Evolutionary conservation across 1,139 yeast species (phyloP), one percentile per base, ranked within the genome.

Genomic region (Pichia terricola): DNA sequence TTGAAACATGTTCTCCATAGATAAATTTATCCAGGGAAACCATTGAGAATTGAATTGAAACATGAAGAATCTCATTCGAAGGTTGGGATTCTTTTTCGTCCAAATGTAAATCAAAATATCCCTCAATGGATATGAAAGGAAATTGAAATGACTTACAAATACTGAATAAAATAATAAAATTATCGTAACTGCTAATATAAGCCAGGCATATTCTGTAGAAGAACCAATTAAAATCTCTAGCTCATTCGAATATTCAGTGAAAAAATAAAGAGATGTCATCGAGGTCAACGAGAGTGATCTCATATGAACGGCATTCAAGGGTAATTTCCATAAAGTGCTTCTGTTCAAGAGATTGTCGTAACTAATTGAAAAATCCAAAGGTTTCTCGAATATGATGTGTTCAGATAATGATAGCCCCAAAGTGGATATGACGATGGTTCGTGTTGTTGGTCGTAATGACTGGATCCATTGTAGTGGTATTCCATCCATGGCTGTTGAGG

Each of bases 1-100:
- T 4, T 26, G 10, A 7, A 31, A 22, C 25, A 47, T 37, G 5
- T 38, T 30, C 16, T 58, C 47, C 7, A 51, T 31, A 4, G 49
- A 35, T 10, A 56, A 43, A 3, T 53, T 50, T 35, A 57, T 62
- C 65, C 68, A 66, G 8, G 76, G 75, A 39, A 70, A 46, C 53
- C 70, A 69, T 25, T 36, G 26, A 26, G 40, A 39, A 28, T 40
- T 39, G 11, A 47, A 27, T 5, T 37, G 26, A 10, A 45, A 16
- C 4, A 47, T 7, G 10, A 39, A 6, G 16, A 47, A 43, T 26
- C 41, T 22, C 8, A 71, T 53, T 35, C 62, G 62, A 27, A 63
- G 60, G 30, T 62, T 62, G 3, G 73, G 69, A 47, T 71, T 65
- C 27, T 71, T 63, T 28, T 73, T 64, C 0, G 74, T 62, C 73